phyloP scores from a whole-genome alignment of 2,329 filamentous ascomycete species.

The Microcyclosporella mali region DNA sequence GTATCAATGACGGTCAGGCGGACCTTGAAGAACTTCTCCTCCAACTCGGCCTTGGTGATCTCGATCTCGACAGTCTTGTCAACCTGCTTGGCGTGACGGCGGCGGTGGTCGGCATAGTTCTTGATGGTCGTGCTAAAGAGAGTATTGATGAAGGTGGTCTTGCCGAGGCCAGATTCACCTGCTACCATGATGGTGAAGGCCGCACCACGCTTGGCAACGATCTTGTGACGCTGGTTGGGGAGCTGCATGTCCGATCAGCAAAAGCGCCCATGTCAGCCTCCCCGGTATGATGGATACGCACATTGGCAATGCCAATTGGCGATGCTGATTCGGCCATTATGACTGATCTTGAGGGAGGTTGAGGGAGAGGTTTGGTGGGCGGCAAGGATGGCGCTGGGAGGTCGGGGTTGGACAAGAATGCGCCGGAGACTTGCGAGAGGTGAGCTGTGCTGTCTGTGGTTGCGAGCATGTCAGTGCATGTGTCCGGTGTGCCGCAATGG shows the following conservation, averaged over 20 bases:
- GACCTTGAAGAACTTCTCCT: constrained; percentile 99
- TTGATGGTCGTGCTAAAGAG: constrained; percentile 99
- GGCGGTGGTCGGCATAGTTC: constrained; percentile 99
- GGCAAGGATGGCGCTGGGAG: constrained; percentile 5
- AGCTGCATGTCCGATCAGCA: constrained; percentile 46
- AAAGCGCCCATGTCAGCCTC: constrained; percentile 1
- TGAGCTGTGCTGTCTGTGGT: background rate
- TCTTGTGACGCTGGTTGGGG: constrained; percentile 68
- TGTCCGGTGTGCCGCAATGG: background rate
- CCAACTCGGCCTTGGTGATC: constrained; percentile 98
- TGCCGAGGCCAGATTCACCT: constrained; percentile 95
- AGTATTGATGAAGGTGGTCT: constrained; percentile 99
- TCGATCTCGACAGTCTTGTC: constrained; percentile 99
- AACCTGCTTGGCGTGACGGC: constrained; percentile 97
- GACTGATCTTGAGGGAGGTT: constrained; percentile 13
- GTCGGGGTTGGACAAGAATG: background rate
- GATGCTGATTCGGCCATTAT: constrained; percentile 59
- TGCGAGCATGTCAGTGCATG: background rate
- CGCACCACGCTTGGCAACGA: constrained; percentile 78
- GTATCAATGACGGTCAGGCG: constrained; percentile 98
- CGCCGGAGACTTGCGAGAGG: background rate
- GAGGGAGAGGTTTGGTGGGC: constrained; percentile 5
- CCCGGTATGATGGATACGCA: constrained; percentile 38
- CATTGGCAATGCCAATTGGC: constrained; percentile 69
- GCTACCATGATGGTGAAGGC: constrained; percentile 99